A percentile compares a stretch with the other conserved stretches of the same genome.
phyloP scores from a whole-genome alignment of 1,284 basidiomycete species.

The Spongiforma sp. region DNA sequence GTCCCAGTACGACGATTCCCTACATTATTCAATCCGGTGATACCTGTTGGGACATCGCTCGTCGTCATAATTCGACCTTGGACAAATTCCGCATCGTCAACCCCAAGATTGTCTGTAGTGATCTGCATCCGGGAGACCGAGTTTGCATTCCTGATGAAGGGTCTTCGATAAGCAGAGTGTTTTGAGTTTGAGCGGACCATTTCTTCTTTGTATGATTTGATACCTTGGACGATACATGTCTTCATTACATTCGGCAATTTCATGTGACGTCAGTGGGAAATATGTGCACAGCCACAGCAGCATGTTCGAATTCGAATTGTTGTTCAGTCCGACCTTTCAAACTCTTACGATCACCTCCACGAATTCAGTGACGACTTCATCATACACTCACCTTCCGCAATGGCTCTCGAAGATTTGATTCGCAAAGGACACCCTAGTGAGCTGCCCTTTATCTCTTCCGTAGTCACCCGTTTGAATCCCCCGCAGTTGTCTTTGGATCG shows the following conservation, averaged over 20 bases:
- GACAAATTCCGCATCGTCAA: slow-evolving; percentile 62
- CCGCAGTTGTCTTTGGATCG: slow-evolving; percentile 32
- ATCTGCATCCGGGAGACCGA: slow-evolving; percentile 60
- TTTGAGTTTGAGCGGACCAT: slow-evolving; percentile 17
- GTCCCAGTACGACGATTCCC: slow-evolving; percentile 52
- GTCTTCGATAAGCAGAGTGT: slow-evolving; percentile 40
- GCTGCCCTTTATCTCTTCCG: slow-evolving; percentile 9
- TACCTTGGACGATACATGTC: slow-evolving; percentile 31
- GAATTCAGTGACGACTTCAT: slow-evolving; percentile 38
- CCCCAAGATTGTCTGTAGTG: slow-evolving; percentile 57
- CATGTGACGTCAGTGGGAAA: slow-evolving; percentile 35
- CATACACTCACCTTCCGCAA: slow-evolving; percentile 22
- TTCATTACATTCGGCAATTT: too few relatives aligned
- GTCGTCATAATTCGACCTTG: slow-evolving; percentile 54
- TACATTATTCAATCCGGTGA: slow-evolving; percentile 66
- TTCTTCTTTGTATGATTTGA: slow-evolving; percentile 9
- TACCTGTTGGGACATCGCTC: slow-evolving; percentile 71
- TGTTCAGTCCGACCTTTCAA: slow-evolving; percentile 7
- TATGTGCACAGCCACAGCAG: slow-evolving; percentile 24
- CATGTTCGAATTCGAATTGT: slow-evolving; percentile 22
- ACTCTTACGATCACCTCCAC: slow-evolving; percentile 30
- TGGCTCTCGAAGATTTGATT: slow-evolving; percentile 41
- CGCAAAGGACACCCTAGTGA: slow-evolving; percentile 46
- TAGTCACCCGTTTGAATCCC: slow-evolving; percentile 8
- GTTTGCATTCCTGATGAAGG: slow-evolving; percentile 60